phyloP scores from a whole-genome alignment of 352 stramenopile genomes.

The Globisporangium spinosum region DNA sequence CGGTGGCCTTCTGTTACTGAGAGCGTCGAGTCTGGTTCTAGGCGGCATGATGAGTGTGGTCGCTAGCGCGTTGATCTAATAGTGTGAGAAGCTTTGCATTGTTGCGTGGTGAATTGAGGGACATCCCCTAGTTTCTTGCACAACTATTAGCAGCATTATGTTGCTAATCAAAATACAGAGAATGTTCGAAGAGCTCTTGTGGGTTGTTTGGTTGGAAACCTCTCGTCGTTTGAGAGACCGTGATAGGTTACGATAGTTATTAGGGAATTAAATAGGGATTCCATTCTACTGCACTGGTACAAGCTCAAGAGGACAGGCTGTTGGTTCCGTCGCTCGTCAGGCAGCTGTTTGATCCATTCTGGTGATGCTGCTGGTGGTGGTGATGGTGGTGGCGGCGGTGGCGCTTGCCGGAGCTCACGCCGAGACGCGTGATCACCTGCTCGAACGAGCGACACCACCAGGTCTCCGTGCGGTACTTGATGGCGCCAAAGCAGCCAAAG shows the following conservation, averaged over 20 bases:
- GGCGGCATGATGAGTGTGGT: neutral
- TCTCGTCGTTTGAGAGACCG: neutral
- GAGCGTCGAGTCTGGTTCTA: neutral
- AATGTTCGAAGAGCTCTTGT: neutral
- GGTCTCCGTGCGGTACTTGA: conserved; percentile 85
- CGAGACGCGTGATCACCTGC: conserved; percentile 55
- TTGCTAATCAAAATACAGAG: neutral
- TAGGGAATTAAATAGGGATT: conserved; percentile 3
- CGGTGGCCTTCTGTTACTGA: neutral
- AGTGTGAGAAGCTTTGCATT: neutral
- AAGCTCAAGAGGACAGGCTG: neutral
- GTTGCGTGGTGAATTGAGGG: neutral
- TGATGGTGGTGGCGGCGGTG: neutral
- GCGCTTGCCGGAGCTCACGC: conserved; percentile 1
- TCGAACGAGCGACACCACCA: conserved; percentile 87
- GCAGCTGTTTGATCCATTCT: conserved; percentile 1
- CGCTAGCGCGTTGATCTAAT: neutral
- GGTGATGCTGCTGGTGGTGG: neutral
- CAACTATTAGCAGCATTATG: neutral
- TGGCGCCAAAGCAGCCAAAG: conserved; percentile 60
- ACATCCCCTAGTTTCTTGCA: neutral
- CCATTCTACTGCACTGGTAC: neutral
- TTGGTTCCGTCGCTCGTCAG: conserved; percentile 3
- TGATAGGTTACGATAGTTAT: conserved; percentile 8
- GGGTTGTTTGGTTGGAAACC: neutral